These are phyloP conservation scores for Cyclotella distinguenda DNA, from an alignment of 108 stramenopile species.

Conservation along the genomic window DNA sequence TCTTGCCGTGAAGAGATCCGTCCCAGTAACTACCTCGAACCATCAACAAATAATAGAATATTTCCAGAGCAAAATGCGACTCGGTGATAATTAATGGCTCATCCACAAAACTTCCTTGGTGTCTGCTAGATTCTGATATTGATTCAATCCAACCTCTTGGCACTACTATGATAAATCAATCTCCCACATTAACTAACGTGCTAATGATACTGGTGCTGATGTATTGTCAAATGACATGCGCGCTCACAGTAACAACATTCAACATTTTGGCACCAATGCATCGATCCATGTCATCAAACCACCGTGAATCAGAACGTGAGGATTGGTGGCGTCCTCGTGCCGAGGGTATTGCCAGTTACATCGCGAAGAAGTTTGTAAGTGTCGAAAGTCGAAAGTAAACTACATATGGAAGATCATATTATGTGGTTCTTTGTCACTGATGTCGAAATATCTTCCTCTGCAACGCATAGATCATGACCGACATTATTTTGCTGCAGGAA, in stretches of 20 bases:
- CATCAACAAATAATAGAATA: too few relatives aligned
- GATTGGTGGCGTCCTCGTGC: slow-evolving; percentile 49
- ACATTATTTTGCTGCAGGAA: slow-evolving; percentile 44
- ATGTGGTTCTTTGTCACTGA: neutral
- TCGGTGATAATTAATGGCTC: too few relatives aligned
- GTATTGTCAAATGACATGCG: neutral
- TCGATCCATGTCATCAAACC: slow-evolving; percentile 31
- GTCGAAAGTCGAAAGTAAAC: neutral
- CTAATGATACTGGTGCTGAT: too few relatives aligned
- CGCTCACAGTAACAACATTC: slow-evolving; percentile 47
- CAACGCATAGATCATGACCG: slow-evolving; percentile 4
- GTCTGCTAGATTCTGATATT: too few relatives aligned
- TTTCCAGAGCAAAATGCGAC: too few relatives aligned
- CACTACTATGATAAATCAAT: too few relatives aligned
- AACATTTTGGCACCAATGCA: slow-evolving; percentile 49
- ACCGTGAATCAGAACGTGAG: slow-evolving; percentile 41
- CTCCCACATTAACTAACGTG: too few relatives aligned
- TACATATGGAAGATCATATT: neutral
- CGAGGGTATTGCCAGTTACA: slow-evolving; percentile 31
- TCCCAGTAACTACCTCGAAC: too few relatives aligned
- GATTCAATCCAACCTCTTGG: too few relatives aligned
- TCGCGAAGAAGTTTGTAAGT: slow-evolving; percentile 24
- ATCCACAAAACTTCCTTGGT: too few relatives aligned
- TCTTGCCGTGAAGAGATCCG: too few relatives aligned
- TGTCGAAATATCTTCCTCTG: neutral